These are phyloP conservation scores for Nematocida sp. DNA, from an alignment of 371 early-diverging fungal species.

Conservation along the genomic window DNA sequence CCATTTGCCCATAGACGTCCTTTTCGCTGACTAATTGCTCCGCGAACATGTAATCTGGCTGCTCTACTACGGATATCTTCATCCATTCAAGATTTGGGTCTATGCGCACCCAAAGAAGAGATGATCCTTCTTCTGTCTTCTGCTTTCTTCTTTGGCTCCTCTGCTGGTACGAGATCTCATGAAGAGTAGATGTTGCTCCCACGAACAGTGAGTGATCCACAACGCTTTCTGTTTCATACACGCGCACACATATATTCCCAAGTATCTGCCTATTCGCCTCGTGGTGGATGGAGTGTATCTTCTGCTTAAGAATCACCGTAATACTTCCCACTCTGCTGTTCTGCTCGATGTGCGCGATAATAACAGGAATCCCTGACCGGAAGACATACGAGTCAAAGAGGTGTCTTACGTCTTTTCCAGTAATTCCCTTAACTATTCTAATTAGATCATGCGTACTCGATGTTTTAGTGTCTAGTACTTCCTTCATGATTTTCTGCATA, in stretches of 20 bases:
- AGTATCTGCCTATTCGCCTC: constrained; percentile 50
- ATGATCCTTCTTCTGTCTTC: constrained; percentile 63
- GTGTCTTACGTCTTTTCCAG: constrained; percentile 64
- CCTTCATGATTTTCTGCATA: constrained; percentile 66
- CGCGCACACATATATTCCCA: constrained; percentile 54
- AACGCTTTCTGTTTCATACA: constrained; percentile 65
- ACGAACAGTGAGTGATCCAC: constrained; percentile 62
- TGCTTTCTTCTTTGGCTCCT: constrained; percentile 60
- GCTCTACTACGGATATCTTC: constrained; percentile 77
- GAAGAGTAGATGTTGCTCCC: constrained; percentile 57
- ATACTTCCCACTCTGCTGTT: constrained; percentile 62
- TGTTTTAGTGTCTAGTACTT: constrained; percentile 8
- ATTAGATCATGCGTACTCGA: constrained; percentile 59
- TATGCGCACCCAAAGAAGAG: constrained; percentile 88
- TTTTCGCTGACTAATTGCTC: constrained; percentile 82
- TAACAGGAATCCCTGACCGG: constrained; percentile 58
- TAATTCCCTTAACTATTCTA: constrained; percentile 63
- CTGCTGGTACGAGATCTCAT: constrained; percentile 53
- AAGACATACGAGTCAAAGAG: constrained; percentile 66
- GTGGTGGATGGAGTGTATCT: constrained; percentile 53
- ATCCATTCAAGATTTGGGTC: constrained; percentile 90
- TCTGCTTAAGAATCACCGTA: constrained; percentile 55
- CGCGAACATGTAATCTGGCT: constrained; percentile 89
- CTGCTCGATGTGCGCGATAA: constrained; percentile 56
- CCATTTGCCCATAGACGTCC: constrained; percentile 87